Evolutionary conservation across 2,329 filamentous ascomycete species (phyloP), one percentile per base, ranked within the genome.

Genomic region (Xylaria sp.): DNA sequence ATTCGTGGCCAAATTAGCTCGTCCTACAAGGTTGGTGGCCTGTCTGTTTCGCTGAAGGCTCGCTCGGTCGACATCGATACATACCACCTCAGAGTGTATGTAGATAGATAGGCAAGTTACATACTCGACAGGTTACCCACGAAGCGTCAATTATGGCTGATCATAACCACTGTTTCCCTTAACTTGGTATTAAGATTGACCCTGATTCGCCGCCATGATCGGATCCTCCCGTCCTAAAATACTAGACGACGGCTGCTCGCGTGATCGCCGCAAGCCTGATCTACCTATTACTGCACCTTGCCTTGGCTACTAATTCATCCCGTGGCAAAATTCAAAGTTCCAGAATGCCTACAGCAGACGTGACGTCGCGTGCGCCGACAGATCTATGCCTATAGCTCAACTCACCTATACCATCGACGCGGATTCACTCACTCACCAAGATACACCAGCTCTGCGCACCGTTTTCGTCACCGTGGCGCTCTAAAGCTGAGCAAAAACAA

Each of bases 1-100:
- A 39, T 21, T 56, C 50, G n/a, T 56, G 55, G 67, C 67, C 67
- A 60, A 69, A 69, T 69, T 66, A 69, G 67, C 63, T 61, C 32
- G 48, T 48, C 24, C 62, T 56, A 57, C 42, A 34, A 50, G 51
- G 42, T 53, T 57, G 11, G 34, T 7, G 3, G 27, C 19, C 27
- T 34, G 21, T n/a, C 42, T 36, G 27, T 5, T 50, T 19, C 2
- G 34, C 34, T 51, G 12, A 51, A 39, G 21, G 24, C n/a, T 24
- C 17, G 24, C n/a, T 24, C 17, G 60, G 9, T 51, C 21, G 21
- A 51, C n/a, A 51, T n/a, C 48, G 27, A 36, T 21, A 27, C 24
- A 27, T 27, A 27, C 4, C 24, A 27, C 24, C 54, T 34, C 6
- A 36, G 27, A 34, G 7, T 55, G 17, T 14, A 57, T 39, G 47